These are phyloP conservation scores for Sesbania bispinosa DNA, from an alignment of 306 rosid species.

Conservation along the genomic window DNA sequence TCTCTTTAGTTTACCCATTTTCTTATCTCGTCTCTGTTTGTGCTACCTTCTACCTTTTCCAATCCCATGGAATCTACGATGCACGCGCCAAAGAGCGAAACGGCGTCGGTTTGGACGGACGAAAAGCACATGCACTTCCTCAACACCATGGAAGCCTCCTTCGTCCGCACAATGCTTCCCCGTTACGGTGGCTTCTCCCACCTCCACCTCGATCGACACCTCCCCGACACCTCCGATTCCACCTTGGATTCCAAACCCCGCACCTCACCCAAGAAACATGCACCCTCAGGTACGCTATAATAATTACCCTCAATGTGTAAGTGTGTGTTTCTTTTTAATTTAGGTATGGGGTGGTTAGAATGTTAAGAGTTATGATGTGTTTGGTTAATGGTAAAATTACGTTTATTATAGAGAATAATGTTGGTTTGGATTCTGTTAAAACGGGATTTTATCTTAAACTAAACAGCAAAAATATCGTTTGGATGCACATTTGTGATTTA, in stretches of 20 bases:
- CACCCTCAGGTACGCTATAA: constrained; percentile 35
- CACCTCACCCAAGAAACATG: constrained; percentile 9
- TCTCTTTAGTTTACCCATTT: too few species aligned
- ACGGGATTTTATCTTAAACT: too few species aligned
- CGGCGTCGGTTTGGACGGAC: constrained; percentile 55
- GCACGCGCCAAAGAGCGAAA: not conserved
- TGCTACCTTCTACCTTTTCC: too few species aligned
- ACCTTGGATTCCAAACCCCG: constrained; percentile 52
- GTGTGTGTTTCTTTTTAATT: not conserved
- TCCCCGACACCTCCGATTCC: constrained; percentile 66
- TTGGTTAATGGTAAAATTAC: too few species aligned
- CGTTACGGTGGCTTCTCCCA: constrained; percentile 1
- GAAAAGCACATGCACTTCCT: constrained; percentile 69
- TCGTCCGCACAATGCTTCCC: constrained; percentile 60
- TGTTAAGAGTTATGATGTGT: too few species aligned
- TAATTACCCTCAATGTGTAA: too few species aligned
- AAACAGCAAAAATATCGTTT: not conserved
- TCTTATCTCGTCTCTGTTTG: too few species aligned
- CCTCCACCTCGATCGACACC: constrained; percentile 54
- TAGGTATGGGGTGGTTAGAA: not conserved
- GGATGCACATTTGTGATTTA: not conserved
- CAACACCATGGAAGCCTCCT: constrained; percentile 68
- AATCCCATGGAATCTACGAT: not conserved
- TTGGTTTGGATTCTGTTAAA: too few species aligned
- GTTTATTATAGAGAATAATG: too few species aligned